Evolutionary conservation across 306 rosid species (phyloP), one percentile per base, ranked within the genome.

Genomic region (Begonia masoniana): DNA sequence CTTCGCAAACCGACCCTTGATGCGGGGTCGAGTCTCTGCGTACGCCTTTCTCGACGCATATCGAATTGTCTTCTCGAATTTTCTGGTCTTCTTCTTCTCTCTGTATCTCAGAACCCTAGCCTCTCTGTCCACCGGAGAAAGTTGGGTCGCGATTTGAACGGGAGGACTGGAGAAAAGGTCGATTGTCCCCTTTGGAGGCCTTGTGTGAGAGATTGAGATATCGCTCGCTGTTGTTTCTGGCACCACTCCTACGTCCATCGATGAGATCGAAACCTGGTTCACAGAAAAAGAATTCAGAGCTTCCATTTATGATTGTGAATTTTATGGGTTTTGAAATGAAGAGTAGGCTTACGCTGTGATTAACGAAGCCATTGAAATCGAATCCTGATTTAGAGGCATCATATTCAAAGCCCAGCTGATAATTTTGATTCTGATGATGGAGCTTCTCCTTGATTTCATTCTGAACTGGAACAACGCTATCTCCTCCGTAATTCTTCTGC

Each of bases 31-130:
- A 39, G 96, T 91, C 62, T 91, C 99, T 9, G 99, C 99, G 50
- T 91, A 91, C 41, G 99, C 99, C 64, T 91, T 86, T 74, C 99
- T 81, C 10, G 96, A 91, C 15, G 96, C 99, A 70, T 91, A 91
- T 65, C 99, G 52, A 35, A 85, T 91, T 10, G 94, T 91, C 63
- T 91, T 91, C 84, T 86, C 94, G 43, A 91, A 91, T 68, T 86
- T 91, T 54, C 99, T 77, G 12, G 71, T 68, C 79, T 91, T 91
- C 79, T 86, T 91, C 50, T 91, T 91, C 74, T 86, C 96, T 45
- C 92, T 75, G 54, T 91, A 91, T 65, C 99, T 72, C 9, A 85
- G 71, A 48, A 91, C 96, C 66, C 96, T 84, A 16, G 99, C 96
- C 50, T 81, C 92, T 57, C 99, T 71, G 59, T 91, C 99, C 84